Conservation (phyloP, 2,329 filamentous ascomycete species). For the Monilinia fructicola region DNA sequence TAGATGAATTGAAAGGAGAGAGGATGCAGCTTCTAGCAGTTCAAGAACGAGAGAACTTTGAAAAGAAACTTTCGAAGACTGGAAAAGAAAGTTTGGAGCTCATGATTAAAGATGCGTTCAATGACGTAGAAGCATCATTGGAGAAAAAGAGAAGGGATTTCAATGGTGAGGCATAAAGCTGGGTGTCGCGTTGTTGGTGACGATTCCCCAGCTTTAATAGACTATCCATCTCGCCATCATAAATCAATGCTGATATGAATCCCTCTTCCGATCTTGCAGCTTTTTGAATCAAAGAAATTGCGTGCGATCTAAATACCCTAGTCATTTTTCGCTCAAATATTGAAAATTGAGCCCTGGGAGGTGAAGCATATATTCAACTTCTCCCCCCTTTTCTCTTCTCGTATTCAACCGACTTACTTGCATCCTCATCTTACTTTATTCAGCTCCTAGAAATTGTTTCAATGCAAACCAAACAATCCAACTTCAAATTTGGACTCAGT, state of each 20-base stretch:
- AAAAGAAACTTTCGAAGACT: neutral
- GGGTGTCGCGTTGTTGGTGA: neutral
- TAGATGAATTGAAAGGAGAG: neutral
- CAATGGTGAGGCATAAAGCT: too few species aligned
- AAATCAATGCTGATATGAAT: too few species aligned
- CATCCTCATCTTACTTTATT: neutral
- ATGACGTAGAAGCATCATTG: too few species aligned
- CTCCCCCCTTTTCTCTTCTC: too few species aligned
- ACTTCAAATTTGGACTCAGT: neutral
- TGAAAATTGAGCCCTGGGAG: neutral
- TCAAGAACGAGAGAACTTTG: neutral
- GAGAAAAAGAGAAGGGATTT: neutral
- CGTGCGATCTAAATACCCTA: too few species aligned
- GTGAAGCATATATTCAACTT: neutral
- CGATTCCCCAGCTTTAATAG: neutral
- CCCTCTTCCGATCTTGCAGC: neutral
- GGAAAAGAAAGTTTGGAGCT: too few species aligned
- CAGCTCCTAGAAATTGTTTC: neutral
- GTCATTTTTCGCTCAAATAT: neutral
- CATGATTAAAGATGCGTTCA: neutral
- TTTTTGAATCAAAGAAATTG: too few species aligned
- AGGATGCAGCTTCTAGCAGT: too few species aligned
- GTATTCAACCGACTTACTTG: neutral
- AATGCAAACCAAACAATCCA: neutral
- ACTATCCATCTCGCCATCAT: too few species aligned